Conservation (phyloP, 192 early-diverging fungal species). For the Allomyces javanicus region DNA sequence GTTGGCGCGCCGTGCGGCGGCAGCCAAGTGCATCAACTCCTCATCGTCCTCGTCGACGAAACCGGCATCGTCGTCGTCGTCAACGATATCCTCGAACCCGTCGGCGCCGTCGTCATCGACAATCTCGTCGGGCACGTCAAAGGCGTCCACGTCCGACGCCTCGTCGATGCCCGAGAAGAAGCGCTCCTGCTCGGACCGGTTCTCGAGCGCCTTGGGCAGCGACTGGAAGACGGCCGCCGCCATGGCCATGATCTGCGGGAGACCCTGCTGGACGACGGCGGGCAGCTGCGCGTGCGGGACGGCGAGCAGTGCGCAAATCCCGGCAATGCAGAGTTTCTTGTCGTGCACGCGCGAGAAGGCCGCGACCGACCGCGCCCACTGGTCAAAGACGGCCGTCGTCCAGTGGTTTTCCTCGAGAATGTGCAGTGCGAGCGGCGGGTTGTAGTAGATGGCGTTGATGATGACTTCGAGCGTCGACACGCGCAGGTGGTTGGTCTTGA, state of each 20-base stretch:
- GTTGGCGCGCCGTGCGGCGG: conserved; percentile 18
- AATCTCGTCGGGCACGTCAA: conserved; percentile 1
- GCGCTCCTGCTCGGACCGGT: neutral
- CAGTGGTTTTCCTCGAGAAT: conserved; percentile 57
- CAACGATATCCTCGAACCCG: neutral
- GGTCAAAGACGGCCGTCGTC: conserved; percentile 59
- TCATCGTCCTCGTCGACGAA: conserved; percentile 40
- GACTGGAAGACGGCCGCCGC: conserved; percentile 53
- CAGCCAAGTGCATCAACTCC: conserved; percentile 35
- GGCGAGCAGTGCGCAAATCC: conserved; percentile 50
- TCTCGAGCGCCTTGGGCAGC: conserved; percentile 45
- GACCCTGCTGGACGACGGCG: conserved; percentile 40
- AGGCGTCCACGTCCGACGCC: neutral
- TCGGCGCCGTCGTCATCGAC: conserved; percentile 3
- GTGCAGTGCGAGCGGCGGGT: conserved; percentile 48
- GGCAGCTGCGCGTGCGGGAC: conserved; percentile 55
- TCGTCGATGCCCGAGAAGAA: neutral
- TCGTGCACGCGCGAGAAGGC: conserved; percentile 76
- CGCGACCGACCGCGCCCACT: conserved; percentile 49
- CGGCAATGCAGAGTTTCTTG: conserved; percentile 76
- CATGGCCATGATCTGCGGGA: conserved; percentile 52
- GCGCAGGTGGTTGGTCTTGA: conserved; percentile 44
- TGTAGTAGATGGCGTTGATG: conserved; percentile 76
- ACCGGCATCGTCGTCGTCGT: conserved; percentile 24
- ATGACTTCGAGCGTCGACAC: conserved; percentile 61